These are phyloP conservation scores for Gleditsia sinensis DNA, from an alignment of 306 rosid genomes.

Conservation along the genomic window DNA sequence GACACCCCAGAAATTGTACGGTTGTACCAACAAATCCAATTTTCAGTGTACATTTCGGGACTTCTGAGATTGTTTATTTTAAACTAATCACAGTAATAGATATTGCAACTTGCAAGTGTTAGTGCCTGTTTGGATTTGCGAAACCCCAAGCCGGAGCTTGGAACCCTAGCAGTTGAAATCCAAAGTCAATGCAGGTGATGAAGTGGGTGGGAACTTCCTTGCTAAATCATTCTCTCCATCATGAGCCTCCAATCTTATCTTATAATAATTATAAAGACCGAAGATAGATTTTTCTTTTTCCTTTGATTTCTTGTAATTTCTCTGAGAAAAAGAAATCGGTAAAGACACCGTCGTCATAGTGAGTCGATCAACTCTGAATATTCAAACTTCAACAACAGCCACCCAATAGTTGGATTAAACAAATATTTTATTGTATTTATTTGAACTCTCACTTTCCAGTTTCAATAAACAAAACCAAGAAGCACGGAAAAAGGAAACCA, in stretches of 20 bases:
- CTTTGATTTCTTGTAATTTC: neutral
- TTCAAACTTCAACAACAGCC: neutral
- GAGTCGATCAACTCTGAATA: neutral
- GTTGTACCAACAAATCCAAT: too few relatives aligned
- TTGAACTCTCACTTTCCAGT: neutral
- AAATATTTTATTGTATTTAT: neutral
- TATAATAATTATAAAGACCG: neutral
- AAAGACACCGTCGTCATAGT: neutral
- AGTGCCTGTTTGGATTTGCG: too few relatives aligned
- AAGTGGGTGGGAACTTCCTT: slow-evolving; percentile 36
- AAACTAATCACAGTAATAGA: too few relatives aligned
- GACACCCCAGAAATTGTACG: too few relatives aligned
- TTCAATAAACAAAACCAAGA: neutral
- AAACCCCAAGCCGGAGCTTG: slow-evolving; percentile 1
- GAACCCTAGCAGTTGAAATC: slow-evolving; percentile 10
- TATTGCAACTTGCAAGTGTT: too few relatives aligned
- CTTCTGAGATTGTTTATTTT: too few relatives aligned
- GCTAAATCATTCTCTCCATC: slow-evolving; percentile 31
- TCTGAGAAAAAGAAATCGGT: too few relatives aligned
- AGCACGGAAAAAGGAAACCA: too few relatives aligned
- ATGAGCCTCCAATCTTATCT: neutral
- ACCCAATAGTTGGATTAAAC: neutral
- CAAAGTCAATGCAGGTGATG: slow-evolving; percentile 38
- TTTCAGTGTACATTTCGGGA: too few relatives aligned
- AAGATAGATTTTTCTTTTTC: neutral